phyloP scores from a whole-genome alignment of 345 rosid genomes.

The Cardamine resedifolia region DNA sequence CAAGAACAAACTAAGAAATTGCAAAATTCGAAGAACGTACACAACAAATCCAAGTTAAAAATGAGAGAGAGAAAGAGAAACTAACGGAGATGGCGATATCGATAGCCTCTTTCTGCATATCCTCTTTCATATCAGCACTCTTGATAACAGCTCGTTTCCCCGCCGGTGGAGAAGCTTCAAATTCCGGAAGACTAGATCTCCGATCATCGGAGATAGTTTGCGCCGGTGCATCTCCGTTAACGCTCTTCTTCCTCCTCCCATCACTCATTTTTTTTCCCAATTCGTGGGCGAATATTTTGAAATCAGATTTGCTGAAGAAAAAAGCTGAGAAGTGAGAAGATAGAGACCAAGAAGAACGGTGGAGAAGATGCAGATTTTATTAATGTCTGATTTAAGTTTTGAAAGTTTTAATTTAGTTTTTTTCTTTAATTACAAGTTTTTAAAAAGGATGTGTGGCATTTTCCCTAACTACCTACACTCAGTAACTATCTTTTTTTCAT shows the following conservation, averaged over 20 bases:
- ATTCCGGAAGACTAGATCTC: conserved; percentile 43
- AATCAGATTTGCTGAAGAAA: conserved; percentile 13
- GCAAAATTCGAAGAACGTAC: conserved; percentile 24
- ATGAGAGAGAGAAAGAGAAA: background rate
- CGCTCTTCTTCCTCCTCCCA: conserved; percentile 54
- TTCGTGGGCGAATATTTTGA: conserved; percentile 9
- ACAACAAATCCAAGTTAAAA: background rate
- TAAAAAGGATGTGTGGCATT: too few relatives aligned
- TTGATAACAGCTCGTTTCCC: conserved; percentile 65
- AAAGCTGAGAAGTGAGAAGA: background rate
- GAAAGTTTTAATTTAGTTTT: too few relatives aligned
- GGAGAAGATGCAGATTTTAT: too few relatives aligned
- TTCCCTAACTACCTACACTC: too few relatives aligned
- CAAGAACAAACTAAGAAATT: conserved; percentile 19
- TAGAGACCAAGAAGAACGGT: background rate
- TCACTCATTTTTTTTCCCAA: conserved; percentile 44
- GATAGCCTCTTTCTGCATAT: conserved; percentile 88
- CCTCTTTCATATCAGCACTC: conserved; percentile 98
- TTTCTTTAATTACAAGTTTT: too few relatives aligned
- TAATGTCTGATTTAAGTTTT: too few relatives aligned
- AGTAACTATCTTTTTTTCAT: too few relatives aligned
- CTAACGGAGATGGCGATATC: conserved; percentile 77
- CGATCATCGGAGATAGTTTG: conserved; percentile 57
- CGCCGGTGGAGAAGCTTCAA: conserved; percentile 39
- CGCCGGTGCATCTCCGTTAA: conserved; percentile 46